Percentiles rank a stretch among this genome's conserved stretches.
phyloP scores from a whole-genome alignment of 1,284 basidiomycete genomes.

The Pterula multifida region DNA sequence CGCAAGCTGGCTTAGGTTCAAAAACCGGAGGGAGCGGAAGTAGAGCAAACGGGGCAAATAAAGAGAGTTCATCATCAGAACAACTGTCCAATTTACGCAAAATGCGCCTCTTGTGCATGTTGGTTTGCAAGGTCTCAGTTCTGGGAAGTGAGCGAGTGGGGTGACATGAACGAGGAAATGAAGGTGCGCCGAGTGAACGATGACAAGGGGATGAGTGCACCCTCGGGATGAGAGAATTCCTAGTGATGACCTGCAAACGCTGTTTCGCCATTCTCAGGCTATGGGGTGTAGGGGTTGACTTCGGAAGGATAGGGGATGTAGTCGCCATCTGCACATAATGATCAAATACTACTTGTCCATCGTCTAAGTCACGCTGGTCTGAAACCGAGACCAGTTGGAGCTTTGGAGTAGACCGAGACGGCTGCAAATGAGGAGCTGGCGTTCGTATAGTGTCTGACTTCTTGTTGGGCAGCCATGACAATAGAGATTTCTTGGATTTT shows the following conservation, averaged over 20 bases:
- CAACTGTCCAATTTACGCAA: slow-evolving; percentile 29
- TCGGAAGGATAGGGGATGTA: not conserved
- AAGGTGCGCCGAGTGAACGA: slow-evolving; percentile 25
- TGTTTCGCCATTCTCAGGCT: not conserved
- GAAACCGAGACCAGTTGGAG: not conserved
- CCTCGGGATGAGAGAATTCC: slow-evolving; percentile 26
- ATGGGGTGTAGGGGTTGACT: not conserved
- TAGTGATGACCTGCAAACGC: slow-evolving; percentile 18
- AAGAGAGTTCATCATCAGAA: slow-evolving; percentile 22
- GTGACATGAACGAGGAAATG: slow-evolving; percentile 59
- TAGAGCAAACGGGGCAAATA: slow-evolving; percentile 36
- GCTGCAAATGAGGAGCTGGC: not conserved
- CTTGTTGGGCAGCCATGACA: slow-evolving; percentile 34
- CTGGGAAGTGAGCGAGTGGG: slow-evolving; percentile 23
- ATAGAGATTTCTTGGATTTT: slow-evolving; percentile 30
- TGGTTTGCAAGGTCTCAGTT: slow-evolving; percentile 28
- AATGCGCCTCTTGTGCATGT: slow-evolving; percentile 38
- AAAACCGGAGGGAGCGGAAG: slow-evolving; percentile 21
- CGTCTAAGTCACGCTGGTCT: not conserved
- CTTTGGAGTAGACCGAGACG: not conserved
- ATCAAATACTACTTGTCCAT: not conserved
- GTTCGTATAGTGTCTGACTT: slow-evolving; percentile 19
- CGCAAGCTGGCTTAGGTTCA: not conserved
- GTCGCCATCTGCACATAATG: not conserved
- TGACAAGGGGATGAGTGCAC: slow-evolving; percentile 40